Conservation (phyloP, 2,329 filamentous ascomycete species). For the Neoscytalidium dimidiatum region DNA sequence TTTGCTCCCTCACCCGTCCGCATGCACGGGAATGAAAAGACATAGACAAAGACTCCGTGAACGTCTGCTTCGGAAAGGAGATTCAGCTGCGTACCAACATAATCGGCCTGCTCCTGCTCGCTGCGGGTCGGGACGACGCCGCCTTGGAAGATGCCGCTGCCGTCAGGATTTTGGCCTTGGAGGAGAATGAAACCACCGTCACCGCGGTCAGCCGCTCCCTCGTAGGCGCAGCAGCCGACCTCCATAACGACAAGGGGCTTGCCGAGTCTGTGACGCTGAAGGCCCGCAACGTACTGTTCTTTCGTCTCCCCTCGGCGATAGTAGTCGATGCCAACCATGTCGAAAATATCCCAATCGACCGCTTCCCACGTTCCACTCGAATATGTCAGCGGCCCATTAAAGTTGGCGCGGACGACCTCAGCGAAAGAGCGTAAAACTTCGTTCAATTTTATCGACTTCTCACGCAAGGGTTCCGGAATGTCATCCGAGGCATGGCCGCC, state of each 20-base stretch:
- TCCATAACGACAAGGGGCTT: neutral
- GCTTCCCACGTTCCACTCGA: neutral
- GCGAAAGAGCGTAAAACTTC: neutral
- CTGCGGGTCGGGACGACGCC: neutral
- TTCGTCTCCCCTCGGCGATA: neutral
- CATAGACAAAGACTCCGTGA: neutral
- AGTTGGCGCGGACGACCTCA: neutral
- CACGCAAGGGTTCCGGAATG: neutral
- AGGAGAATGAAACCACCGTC: neutral
- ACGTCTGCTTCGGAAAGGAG: neutral
- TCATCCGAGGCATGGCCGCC: neutral
- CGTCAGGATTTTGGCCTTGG: neutral
- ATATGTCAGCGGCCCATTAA: neutral
- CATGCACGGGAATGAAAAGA: neutral
- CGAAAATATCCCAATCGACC: neutral
- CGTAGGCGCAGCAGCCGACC: neutral
- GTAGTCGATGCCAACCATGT: neutral
- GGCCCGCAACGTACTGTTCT: neutral
- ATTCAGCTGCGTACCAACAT: neutral
- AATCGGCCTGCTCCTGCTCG: neutral
- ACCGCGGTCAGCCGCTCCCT: neutral
- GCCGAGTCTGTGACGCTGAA: neutral
- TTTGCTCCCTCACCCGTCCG: neutral
- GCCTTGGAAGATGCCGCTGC: neutral
- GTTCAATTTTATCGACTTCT: neutral